phyloP scores from a whole-genome alignment of 441 rosid genomes.

The Mallotus repandus region DNA sequence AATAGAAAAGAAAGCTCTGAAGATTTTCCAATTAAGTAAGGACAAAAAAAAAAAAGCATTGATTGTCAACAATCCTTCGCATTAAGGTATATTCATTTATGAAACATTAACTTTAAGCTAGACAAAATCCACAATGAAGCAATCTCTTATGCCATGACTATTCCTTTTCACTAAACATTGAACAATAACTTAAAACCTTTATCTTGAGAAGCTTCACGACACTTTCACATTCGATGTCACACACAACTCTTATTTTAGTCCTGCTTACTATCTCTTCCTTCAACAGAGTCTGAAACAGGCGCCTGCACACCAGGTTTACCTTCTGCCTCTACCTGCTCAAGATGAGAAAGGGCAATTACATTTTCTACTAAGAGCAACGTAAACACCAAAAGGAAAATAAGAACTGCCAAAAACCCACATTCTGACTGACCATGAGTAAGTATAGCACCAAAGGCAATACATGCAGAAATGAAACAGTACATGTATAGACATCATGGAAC shows the following conservation, averaged over 20 bases:
- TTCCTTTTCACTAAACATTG: not conserved
- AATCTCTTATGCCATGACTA: not conserved
- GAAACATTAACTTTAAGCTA: no score
- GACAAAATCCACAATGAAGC: not conserved
- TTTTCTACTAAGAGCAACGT: not conserved
- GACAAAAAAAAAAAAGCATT: no score
- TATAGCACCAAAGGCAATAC: not conserved
- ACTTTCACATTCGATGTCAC: not conserved
- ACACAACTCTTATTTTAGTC: not conserved
- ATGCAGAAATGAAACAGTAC: not conserved
- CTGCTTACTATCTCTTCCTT: conserved; percentile 2
- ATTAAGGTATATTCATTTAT: no score
- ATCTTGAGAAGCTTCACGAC: not conserved
- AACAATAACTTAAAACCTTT: not conserved
- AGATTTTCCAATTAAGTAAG: no score
- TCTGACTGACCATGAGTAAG: not conserved
- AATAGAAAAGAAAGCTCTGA: no score
- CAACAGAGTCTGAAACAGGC: conserved; percentile 6
- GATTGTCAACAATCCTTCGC: no score
- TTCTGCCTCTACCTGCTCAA: conserved; percentile 9
- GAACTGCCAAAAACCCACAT: not conserved
- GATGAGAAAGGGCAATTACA: not conserved
- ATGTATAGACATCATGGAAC: not conserved
- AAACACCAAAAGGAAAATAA: not conserved
- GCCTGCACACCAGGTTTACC: not conserved